A percentile compares a stretch with the other conserved stretches of the same genome.
These are phyloP conservation scores for Auricularia heimuer DNA, from an alignment of 768 basidiomycete genomes.

Conservation along the genomic window DNA sequence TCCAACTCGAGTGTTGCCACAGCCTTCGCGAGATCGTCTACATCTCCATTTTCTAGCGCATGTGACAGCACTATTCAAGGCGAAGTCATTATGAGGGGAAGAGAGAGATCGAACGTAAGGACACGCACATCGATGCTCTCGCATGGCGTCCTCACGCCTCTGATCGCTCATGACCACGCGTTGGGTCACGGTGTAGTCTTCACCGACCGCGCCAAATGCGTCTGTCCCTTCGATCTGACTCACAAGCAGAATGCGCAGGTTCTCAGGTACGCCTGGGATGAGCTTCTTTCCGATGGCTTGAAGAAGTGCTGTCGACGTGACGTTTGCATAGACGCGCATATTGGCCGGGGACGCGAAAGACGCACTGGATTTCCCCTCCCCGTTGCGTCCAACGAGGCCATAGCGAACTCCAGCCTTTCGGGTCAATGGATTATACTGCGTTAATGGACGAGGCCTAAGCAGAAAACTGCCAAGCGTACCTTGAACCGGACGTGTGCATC, in stretches of 20 bases:
- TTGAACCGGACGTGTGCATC: constrained; percentile 46
- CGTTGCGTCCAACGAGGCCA: constrained; percentile 47
- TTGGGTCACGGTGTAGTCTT: constrained; percentile 24
- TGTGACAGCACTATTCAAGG: constrained; percentile 13
- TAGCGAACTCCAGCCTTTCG: constrained; percentile 32
- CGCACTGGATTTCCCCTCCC: constrained; percentile 42
- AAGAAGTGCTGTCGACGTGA: constrained; percentile 23
- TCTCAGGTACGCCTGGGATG: constrained; percentile 38
- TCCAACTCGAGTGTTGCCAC: constrained; percentile 11
- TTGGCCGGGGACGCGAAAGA: neutral
- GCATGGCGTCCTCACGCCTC: constrained; percentile 24
- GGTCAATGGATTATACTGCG: neutral
- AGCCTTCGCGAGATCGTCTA: constrained; percentile 9
- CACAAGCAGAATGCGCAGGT: constrained; percentile 34
- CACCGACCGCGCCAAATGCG: constrained; percentile 8
- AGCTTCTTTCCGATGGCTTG: constrained; percentile 32
- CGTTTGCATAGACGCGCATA: neutral
- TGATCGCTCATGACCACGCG: constrained; percentile 37
- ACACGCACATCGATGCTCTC: constrained; percentile 16
- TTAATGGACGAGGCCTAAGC: neutral
- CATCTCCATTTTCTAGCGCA: constrained; percentile 14
- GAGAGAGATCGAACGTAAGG: neutral
- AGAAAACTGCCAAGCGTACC: neutral
- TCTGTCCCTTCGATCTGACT: constrained; percentile 28
- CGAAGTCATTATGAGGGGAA: too few species aligned